Conservation (phyloP, 2,329 filamentous ascomycete genomes). For the Diaporthe aspalathi region DNA sequence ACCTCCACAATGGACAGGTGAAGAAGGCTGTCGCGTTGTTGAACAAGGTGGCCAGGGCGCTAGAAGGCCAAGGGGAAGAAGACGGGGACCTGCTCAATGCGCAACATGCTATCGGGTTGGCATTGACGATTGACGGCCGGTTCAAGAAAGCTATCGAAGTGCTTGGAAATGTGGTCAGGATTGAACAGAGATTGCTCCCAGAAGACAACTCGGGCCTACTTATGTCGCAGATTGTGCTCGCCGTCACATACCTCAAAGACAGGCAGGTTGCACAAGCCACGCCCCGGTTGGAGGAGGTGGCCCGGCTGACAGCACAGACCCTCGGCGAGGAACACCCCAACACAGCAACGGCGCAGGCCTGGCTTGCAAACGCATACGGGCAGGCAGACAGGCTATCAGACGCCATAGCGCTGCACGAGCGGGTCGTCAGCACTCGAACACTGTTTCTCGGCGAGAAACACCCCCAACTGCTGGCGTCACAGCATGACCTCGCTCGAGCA, state of each 20-base stretch:
- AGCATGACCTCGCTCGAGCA: not conserved
- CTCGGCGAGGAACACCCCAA: not conserved
- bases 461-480: not conserved
- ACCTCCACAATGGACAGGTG: no score
- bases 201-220: not conserved
- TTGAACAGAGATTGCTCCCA: no score
- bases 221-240: not conserved
- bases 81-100: no score
- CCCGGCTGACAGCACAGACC: not conserved
- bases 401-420: not conserved
- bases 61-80: no score
- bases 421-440: not conserved
- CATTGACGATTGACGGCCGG: no score
- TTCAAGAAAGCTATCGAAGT: no score
- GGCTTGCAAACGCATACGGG: not conserved
- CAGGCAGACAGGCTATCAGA: not conserved
- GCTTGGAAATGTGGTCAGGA: no score
- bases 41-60: no score
- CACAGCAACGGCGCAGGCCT: accelerated
- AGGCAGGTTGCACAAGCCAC: not conserved
- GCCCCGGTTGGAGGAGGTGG: not conserved
- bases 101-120: no score
- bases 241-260: not conserved
- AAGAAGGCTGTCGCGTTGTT: no score
- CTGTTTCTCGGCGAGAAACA: not conserved